Evolutionary conservation across 352 stramenopile species (phyloP).

Genomic region (Pythium sukuiense): DNA sequence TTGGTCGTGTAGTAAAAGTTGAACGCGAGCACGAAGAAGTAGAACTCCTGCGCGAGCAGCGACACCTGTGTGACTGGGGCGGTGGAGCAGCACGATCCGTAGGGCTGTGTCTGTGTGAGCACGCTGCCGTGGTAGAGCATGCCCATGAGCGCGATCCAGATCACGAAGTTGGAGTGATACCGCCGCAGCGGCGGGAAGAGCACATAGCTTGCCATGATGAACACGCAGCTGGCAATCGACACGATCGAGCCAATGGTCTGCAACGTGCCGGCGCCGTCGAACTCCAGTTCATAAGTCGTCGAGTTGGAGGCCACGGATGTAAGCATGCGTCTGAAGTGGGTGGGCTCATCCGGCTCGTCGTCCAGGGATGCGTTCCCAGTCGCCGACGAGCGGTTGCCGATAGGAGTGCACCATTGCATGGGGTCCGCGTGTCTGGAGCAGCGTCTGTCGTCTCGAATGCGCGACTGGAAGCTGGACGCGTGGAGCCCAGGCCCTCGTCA

Average conservation of each 20-base stretch:
- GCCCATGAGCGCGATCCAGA: conserved; percentile 82
- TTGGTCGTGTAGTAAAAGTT: conserved; percentile 89
- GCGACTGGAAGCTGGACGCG: background rate
- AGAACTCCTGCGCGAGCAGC: conserved; percentile 79
- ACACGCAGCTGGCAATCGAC: conserved; percentile 71
- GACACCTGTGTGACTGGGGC: conserved; percentile 67
- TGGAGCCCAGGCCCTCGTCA: background rate
- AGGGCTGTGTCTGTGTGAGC: conserved; percentile 50
- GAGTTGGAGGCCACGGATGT: background rate
- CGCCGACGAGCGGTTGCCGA: background rate
- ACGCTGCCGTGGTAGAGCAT: conserved; percentile 80
- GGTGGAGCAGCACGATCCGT: conserved; percentile 58
- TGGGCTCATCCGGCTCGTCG: conserved; percentile 5
- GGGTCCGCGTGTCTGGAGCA: background rate
- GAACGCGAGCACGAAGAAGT: conserved; percentile 84
- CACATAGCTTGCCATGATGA: conserved; percentile 80
- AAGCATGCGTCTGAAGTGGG: conserved; percentile 17
- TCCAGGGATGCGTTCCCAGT: conserved; percentile 2
- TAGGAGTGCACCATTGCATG: conserved; percentile 19
- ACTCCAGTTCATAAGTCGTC: conserved; percentile 40
- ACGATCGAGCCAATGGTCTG: conserved; percentile 61
- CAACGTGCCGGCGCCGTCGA: conserved; percentile 51
- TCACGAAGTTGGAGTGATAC: conserved; percentile 73
- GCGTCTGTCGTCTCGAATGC: background rate
- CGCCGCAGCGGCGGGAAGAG: conserved; percentile 81